Evolutionary conservation across 306 rosid species (phyloP), one percentile per base, ranked within the genome.

Genomic region (Cucurbita ficifolia): DNA sequence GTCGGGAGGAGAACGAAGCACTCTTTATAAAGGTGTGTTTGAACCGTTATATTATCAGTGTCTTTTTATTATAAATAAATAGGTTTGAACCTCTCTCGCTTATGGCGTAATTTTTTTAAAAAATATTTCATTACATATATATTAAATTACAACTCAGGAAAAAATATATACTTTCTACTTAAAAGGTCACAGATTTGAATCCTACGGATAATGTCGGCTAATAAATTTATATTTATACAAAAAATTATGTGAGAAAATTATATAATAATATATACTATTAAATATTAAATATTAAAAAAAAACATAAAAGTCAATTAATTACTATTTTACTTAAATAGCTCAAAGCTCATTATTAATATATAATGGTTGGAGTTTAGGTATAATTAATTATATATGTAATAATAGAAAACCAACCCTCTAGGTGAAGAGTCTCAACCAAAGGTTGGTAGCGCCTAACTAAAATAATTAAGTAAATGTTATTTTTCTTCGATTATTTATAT

Each of bases 341-440:
- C 11, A 43, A 65, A 42, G 14, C 38, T 43, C 16, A 10, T 65
- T 65, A 65, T 65, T 65, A 42, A 65, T 40, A 19, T 38, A 63
- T 18, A 65, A 65, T 65, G 72, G 71, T 64, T 64, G 51, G 52
- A 19, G 38, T 40, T 65, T 40, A 43, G 53, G 53, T 65, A 18
- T 42, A n/a, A 40, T 65, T 18, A 5, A 65, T 65, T 35, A 60
- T 58, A 36, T 18, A 18, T 19, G 10, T 62, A 62, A 40, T 17
- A 40, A n/a, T 65, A 43, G 36, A 65, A 65, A 42, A 61, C 19
- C 33, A 59, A 59, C 38, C 48, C 69, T 61, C 13, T 61, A 14
- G 69, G 69, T 61, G 48, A 35, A 60, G 22, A 61, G 48, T 61
- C 69, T 19, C 69, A 61, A 61, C 38, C 69, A 61, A 61, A 61